Evolutionary conservation across 805 yeast species (phyloP).

Genomic region (Starmerella bombi): DNA sequence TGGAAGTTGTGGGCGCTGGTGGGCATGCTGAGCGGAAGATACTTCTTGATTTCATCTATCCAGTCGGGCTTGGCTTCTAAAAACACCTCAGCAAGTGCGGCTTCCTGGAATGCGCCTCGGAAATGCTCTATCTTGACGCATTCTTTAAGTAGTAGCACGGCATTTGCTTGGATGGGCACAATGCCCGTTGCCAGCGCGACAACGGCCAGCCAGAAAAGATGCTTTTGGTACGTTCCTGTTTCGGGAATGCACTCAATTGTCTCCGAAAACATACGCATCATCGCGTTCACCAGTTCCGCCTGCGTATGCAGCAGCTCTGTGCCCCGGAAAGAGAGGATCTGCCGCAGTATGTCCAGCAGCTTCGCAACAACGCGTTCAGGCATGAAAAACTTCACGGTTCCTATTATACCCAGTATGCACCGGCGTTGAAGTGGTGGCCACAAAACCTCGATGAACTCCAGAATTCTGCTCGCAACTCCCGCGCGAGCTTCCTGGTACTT

Average conservation of each 20-base stretch:
- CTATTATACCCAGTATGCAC: slow-evolving; percentile 6
- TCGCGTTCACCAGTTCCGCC: slow-evolving; percentile 1
- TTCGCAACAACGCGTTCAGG: slow-evolving; percentile 2
- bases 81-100: slow-evolving; percentile 1
- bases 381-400: slow-evolving; percentile 9
- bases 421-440: slow-evolving; percentile 10
- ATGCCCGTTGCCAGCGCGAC: slow-evolving; percentile 6
- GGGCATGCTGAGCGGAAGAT: slow-evolving; percentile 4
- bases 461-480: slow-evolving; percentile 3
- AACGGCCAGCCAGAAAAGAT: slow-evolving; percentile 11
- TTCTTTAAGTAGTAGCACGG: slow-evolving; percentile 4
- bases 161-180: not conserved
- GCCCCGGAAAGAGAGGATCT: not conserved
- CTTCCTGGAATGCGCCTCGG: slow-evolving; percentile 7
- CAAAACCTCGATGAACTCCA: not conserved
- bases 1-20: slow-evolving; percentile 9
- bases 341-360: not conserved
- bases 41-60: not conserved
- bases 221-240: slow-evolving; percentile 2
- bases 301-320: not conserved
- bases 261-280: slow-evolving; percentile 9
- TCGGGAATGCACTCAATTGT: slow-evolving; percentile 12
- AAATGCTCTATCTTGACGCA: slow-evolving; percentile 9
- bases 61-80: slow-evolving; percentile 3
- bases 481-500: slow-evolving; percentile 5